Evolutionary conservation across 352 stramenopile species (phyloP).

Genomic region (Globisporangium echinulatum): DNA sequence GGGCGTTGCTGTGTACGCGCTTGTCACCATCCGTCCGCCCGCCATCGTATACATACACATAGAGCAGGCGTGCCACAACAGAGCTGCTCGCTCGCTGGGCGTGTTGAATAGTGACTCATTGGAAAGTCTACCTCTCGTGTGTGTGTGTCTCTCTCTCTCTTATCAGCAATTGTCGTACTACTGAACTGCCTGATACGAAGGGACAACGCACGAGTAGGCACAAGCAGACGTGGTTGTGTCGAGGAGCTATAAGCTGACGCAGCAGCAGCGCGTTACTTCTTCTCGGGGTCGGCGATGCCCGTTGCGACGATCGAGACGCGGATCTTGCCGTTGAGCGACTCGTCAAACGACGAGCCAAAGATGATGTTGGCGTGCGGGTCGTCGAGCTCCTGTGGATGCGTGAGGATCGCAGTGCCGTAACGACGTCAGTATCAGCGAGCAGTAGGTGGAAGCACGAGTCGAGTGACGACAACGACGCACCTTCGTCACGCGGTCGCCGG

Average conservation of each 20-base stretch:
- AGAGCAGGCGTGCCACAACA: too few species aligned
- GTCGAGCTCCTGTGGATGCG: constrained; percentile 55
- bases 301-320: constrained; percentile 85
- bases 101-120: not conserved
- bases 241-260: not conserved
- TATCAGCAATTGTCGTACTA: not conserved
- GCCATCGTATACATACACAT: too few species aligned
- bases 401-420: not conserved
- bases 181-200: too few species aligned
- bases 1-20: too few species aligned
- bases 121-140: not conserved
- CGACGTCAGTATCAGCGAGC: not conserved
- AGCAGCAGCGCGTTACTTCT: constrained; percentile 36
- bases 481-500: constrained; percentile 77
- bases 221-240: too few species aligned
- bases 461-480: constrained; percentile 5
- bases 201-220: too few species aligned
- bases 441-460: not conserved
- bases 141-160: not conserved
- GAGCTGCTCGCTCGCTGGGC: too few species aligned
- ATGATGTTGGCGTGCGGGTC: constrained; percentile 87
- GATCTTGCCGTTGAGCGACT: constrained; percentile 73
- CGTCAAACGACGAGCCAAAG: constrained; percentile 83
- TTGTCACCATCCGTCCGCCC: too few species aligned
- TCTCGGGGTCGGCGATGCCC: constrained; percentile 75